These are phyloP conservation scores for Avena atlantica DNA, from an alignment of 176 grass and related monocot species.

Conservation along the genomic window DNA sequence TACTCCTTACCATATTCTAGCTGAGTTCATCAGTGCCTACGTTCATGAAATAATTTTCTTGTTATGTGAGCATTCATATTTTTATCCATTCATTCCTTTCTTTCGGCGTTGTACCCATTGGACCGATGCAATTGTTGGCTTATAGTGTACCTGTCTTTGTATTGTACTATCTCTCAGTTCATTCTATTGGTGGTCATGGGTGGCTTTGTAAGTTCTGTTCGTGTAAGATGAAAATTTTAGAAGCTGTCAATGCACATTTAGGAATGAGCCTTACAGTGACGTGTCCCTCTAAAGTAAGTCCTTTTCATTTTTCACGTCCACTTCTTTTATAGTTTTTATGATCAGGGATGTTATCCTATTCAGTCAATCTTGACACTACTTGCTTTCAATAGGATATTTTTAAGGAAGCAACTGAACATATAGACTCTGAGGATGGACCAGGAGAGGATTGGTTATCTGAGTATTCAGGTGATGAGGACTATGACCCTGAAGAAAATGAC, in stretches of 20 bases:
- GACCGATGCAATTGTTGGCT: slow-evolving; percentile 24
- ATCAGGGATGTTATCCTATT: slow-evolving; percentile 23
- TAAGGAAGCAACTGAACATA: slow-evolving; percentile 72
- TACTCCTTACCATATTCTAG: slow-evolving; percentile 16
- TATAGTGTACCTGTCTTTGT: slow-evolving; percentile 38
- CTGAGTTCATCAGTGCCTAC: background rate
- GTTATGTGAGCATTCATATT: background rate
- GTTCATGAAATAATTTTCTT: background rate
- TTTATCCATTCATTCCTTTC: background rate
- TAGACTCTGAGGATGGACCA: slow-evolving; percentile 49
- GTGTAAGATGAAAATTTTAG: slow-evolving; percentile 80
- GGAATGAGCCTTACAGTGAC: slow-evolving; percentile 66
- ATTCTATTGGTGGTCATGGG: slow-evolving; percentile 59
- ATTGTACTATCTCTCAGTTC: slow-evolving; percentile 51
- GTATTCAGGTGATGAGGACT: slow-evolving; percentile 97
- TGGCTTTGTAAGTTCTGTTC: slow-evolving; percentile 93
- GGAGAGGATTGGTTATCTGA: slow-evolving; percentile 93
- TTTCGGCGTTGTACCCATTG: slow-evolving; percentile 2
- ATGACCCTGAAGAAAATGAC: slow-evolving; percentile 78
- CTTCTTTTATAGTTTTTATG: slow-evolving; percentile 45
- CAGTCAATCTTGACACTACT: slow-evolving; percentile 18
- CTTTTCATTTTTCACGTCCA: slow-evolving; percentile 17
- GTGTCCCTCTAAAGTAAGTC: slow-evolving; percentile 64
- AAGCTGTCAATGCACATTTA: slow-evolving; percentile 92
- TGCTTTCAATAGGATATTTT: slow-evolving; percentile 79